These are phyloP conservation scores for Leptomonas pyrrhocoris DNA, from an alignment of 208 protist genomes.

Conservation along the genomic window DNA sequence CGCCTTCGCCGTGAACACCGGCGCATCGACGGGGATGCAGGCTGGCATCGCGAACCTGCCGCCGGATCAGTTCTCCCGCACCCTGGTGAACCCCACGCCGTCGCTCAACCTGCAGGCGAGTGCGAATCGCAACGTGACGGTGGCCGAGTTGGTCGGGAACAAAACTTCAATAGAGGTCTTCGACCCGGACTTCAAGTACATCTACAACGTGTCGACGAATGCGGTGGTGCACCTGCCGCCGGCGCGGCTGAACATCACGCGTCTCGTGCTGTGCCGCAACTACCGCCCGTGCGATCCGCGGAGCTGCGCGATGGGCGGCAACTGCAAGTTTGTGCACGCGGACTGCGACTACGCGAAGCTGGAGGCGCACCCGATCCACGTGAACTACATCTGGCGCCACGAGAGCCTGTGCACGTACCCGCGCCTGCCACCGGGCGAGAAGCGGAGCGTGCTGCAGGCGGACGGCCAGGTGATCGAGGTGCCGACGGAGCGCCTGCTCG, in stretches of 20 bases:
- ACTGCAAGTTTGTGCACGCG: conserved; percentile 85
- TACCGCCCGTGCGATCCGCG: conserved; percentile 47
- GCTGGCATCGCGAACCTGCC: conserved; percentile 2
- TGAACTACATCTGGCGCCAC: conserved; percentile 78
- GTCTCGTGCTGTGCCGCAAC: conserved; percentile 83
- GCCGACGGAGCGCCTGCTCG: conserved; percentile 43
- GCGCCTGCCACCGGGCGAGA: conserved; percentile 41
- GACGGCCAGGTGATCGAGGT: conserved; percentile 33
- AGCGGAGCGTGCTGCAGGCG: conserved; percentile 30
- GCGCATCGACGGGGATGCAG: background rate
- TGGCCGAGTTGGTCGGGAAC: conserved; percentile 6
- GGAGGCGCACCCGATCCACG: conserved; percentile 68
- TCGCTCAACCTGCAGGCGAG: conserved; percentile 5
- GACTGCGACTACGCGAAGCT: conserved; percentile 59
- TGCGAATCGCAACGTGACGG: conserved; percentile 2
- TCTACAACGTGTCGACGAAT: conserved; percentile 61
- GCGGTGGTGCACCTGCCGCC: conserved; percentile 68
- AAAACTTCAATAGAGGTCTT: conserved; percentile 50
- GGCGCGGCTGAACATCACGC: conserved; percentile 79
- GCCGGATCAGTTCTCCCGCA: conserved; percentile 10
- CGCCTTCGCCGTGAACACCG: background rate
- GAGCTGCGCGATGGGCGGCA: conserved; percentile 62
- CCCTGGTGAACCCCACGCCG: conserved; percentile 7
- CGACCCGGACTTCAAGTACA: conserved; percentile 65
- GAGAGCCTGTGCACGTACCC: conserved; percentile 66